Evolutionary conservation across 257 asterid genomes (phyloP), one percentile per base, ranked within the genome.

Genomic region (Solanum chilense): DNA sequence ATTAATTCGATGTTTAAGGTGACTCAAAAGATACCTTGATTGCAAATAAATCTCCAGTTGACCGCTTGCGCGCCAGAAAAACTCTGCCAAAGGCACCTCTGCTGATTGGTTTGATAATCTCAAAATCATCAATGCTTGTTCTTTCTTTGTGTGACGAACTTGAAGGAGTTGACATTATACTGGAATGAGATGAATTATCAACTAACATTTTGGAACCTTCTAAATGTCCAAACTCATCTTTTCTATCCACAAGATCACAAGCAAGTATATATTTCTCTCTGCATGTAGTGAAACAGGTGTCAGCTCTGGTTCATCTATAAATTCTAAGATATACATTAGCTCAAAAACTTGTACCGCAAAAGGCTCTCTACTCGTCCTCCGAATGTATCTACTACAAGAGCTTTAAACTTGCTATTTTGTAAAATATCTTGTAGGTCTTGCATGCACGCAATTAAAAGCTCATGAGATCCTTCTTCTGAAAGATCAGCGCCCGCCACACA

Each of bases 61-160:
- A 91, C 90, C 97, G 93, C 90, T 96, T 96, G 87, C 98, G 92
- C 35, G 99, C 97, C 91, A 96, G 93, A 89, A 92, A 96, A 52
- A 96, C 98, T 92, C 93, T 94, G 85, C 99, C 99, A 87, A 93
- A 96, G 88, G 99, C 98, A 89, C 99, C 99, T 88, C 98, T 91
- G 88, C 98, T 96, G 90, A 96, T 92, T 47, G 98, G 98, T 91
- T 96, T 96, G 83, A 96, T 94, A 86, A 95, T 94, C 88, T 94
- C 98, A 91, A 96, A 96, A 85, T 96, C 99, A 87, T 94, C 93
- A 89, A 96, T 96, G 92, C 95, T 94, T 86, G 92, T 93, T 82
- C 98, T 92, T 86, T 96, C 98, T 90, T 93, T 96, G 86, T 92
- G 94, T 14, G 91, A 90, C 74, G 94, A 89, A 90, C 92, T 95